Base-by-base conservation (phyloP, 495 filamentous ascomycete genomes). In the Pseudomonodictys pantanalensis region DNA sequence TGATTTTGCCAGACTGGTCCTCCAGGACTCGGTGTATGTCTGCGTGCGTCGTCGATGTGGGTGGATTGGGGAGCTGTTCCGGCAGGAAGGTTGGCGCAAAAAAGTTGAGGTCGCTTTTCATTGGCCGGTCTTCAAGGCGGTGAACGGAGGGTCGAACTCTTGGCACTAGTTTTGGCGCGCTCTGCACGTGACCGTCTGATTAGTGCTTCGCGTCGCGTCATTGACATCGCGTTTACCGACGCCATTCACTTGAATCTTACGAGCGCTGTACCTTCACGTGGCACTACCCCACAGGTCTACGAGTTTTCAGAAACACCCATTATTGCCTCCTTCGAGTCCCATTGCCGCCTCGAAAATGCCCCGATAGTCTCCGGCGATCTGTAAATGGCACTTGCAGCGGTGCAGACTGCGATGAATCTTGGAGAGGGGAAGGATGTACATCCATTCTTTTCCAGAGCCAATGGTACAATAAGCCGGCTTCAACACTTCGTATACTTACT, bases 391-490 rank as follows among this genome's bases (percentile, higher is more conserved):
- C 45, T 64, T 24, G 60, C 61, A 24, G 60, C 52, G 46, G 57
- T 72, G 20, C 60, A 59, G 15, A 43, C 64, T 23, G 68, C 65
- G 10, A 75, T 73, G 71, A 61, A 65, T 53, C 54, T 62, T 18
- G 72, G 67, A 39, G 64, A 60, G 23, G 62, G 57, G 48, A 66
- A 53, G 49, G 47, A 24, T 22, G 10, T 75, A 26, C 72, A 75
- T 57, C 71, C 69, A 24, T 75, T 75, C 65, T 75, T 75, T 54
- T 47, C 52, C 0, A 68, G 69, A 38, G 43, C 60, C 10, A 18
- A 18, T 3, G 55, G 69, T 69, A 63, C 38, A 56, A n/a, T 1
- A 15, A 6, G n/a, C 15, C 32, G 10, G 24, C 25, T 20, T 15
- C 9, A 12, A 7, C 5, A 12, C 3, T 41, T n/a, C 12, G 23